A percentile compares a stretch with the other conserved stretches of the same genome.
phyloP scores from a whole-genome alignment of 306 rosid genomes.

The Lupinus albus region DNA sequence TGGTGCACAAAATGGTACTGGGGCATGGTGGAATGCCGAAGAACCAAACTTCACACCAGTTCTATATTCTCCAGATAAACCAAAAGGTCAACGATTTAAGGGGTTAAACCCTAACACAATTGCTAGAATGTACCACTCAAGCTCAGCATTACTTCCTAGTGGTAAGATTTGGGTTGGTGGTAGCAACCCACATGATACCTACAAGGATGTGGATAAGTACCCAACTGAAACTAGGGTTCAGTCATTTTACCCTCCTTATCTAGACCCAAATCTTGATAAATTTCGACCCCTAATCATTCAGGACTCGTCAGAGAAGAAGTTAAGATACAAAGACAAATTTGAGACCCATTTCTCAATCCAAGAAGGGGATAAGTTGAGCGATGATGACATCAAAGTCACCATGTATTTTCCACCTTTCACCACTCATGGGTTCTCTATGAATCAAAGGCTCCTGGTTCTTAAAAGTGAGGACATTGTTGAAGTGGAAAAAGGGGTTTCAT shows the following conservation, averaged over 20 bases:
- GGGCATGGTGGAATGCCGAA: slow-evolving; percentile 83
- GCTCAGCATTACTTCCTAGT: slow-evolving; percentile 63
- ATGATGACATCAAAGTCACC: slow-evolving; percentile 50
- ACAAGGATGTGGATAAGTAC: slow-evolving; percentile 46
- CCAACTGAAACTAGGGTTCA: slow-evolving; percentile 79
- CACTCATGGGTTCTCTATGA: slow-evolving; percentile 84
- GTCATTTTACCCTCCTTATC: slow-evolving; percentile 73
- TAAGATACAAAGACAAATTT: slow-evolving; percentile 39
- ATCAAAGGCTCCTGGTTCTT: slow-evolving; percentile 64
- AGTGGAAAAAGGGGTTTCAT: not conserved
- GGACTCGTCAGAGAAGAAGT: not conserved
- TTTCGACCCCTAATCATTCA: slow-evolving; percentile 45
- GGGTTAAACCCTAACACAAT: slow-evolving; percentile 38
- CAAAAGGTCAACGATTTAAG: slow-evolving; percentile 45
- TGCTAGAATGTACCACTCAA: slow-evolving; percentile 88
- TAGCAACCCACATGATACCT: slow-evolving; percentile 75
- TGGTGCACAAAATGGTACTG: slow-evolving; percentile 71
- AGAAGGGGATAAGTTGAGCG: not conserved
- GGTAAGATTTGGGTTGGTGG: slow-evolving; percentile 76
- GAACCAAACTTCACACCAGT: slow-evolving; percentile 59
- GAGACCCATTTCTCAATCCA: slow-evolving; percentile 33
- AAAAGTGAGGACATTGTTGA: not conserved
- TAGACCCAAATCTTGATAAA: slow-evolving; percentile 33
- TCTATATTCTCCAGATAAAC: slow-evolving; percentile 51
- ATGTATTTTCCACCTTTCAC: slow-evolving; percentile 85